A percentile compares a stretch with the other conserved stretches of the same genome.
phyloP scores from a whole-genome alignment of 208 protist genomes.

The Leishmania braziliensis region DNA sequence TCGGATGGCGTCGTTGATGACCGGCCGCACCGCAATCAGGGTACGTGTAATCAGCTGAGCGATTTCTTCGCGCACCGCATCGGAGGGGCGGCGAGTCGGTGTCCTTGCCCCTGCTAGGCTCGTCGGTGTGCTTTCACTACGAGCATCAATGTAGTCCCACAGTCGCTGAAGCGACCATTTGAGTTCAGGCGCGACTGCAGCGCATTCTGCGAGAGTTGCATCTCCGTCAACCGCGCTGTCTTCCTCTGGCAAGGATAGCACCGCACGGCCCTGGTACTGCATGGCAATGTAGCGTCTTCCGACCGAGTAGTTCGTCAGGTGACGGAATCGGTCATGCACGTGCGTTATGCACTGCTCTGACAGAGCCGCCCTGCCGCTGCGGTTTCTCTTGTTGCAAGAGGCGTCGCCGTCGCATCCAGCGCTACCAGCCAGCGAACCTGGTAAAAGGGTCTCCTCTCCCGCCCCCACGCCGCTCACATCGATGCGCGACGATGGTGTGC shows the following conservation, averaged over 20 bases:
- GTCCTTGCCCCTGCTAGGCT: too few species aligned
- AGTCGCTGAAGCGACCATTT: conserved; percentile 76
- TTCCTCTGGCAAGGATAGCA: not conserved
- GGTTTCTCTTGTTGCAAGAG: not conserved
- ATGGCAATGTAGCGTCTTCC: conserved; percentile 51
- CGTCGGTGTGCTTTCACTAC: not conserved
- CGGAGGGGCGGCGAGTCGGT: conserved; percentile 28
- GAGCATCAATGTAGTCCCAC: conserved; percentile 56
- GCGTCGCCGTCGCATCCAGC: not conserved
- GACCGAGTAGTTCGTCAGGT: conserved; percentile 94
- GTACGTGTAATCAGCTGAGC: conserved; percentile 74
- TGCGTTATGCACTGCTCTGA: not conserved
- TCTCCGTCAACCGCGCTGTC: not conserved
- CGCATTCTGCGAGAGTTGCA: not conserved
- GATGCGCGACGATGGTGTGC: not conserved
- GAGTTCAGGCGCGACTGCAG: conserved; percentile 33
- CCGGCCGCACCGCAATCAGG: conserved; percentile 56
- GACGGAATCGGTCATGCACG: conserved; percentile 61
- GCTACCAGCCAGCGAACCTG: not conserved
- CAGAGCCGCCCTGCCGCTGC: not conserved
- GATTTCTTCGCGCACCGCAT: conserved; percentile 61
- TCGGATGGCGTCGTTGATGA: conserved; percentile 29
- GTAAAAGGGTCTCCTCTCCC: not conserved
- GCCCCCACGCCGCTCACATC: not conserved
- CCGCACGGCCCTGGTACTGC: conserved; percentile 8